Percentiles rank a stretch among this genome's conserved stretches.
phyloP scores from a whole-genome alignment of 768 basidiomycete species.

The Filobasidium floriforme region DNA sequence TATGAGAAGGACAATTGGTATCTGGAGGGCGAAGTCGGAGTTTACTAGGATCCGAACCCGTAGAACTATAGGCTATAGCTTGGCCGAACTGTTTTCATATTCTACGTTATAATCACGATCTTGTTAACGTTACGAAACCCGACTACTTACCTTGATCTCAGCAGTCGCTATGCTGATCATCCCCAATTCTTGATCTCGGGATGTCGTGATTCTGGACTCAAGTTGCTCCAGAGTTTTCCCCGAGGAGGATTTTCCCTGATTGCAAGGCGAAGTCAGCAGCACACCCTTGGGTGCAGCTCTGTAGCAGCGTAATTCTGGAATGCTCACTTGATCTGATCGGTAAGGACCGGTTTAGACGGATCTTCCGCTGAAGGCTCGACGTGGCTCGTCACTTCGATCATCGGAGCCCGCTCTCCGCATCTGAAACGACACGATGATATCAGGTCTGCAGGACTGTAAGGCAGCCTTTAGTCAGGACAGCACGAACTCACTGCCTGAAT shows the following conservation, averaged over 20 bases:
- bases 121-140: no score
- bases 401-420: conserved; percentile 19
- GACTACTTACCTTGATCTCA: no score
- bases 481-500: conserved; percentile 37
- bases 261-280: background rate
- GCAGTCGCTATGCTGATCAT: background rate
- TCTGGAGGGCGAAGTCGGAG: conserved; percentile 41
- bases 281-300: background rate
- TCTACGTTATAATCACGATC: no score
- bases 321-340: conserved; percentile 6
- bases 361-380: conserved; percentile 6
- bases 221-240: background rate
- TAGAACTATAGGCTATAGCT: no score
- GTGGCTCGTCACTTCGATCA: conserved; percentile 18
- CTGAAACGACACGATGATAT: background rate
- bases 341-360: conserved; percentile 1
- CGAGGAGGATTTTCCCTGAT: background rate
- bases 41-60: background rate
- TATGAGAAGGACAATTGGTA: conserved; percentile 46
- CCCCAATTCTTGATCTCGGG: background rate
- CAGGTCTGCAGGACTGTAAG: background rate
- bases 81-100: no score
- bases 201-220: background rate
- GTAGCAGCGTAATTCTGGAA: background rate
- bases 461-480: no score